Evolutionary conservation across 495 filamentous ascomycete species (phyloP), one percentile per base, ranked within the genome.

Genomic region (Daldinia decipiens): DNA sequence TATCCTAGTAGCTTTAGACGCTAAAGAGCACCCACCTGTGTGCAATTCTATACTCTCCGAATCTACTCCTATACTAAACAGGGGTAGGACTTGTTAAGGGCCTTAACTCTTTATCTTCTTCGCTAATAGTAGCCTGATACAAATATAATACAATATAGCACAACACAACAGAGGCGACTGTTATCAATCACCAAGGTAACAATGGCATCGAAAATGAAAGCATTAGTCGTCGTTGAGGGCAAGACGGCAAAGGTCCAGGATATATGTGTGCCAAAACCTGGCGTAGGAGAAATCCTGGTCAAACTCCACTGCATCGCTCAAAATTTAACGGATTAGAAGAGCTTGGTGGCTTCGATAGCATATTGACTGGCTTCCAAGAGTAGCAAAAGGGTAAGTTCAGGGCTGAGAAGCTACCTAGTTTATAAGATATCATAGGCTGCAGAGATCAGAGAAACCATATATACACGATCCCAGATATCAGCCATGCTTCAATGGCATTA

Each of bases 401-500:
- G 51, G 77, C 77, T 1, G 71, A 74, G 58, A 82, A 83, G 59
- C 71, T 73, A 5, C n/a, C n/a, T n/a, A n/a, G 74, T 82, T 12
- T 78, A 80, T 40, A 76, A 74, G 32, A 59, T 82, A 34, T 59
- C 63, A 26, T 73, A 43, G 52, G 31, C n/a, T 12, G 15, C 13
- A 50, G 4, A 38, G 5, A 5, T 29, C 24, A 52, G 24, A 4
- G 32, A 36, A 0, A 36, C 32, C 3, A 36, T 3, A 2, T 34
- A 11, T 11, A 34, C 11, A 11, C 8, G 11, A 34, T 34, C 7
- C 29, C 8, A 31, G 4, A 31, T 31, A 8, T 31, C 5, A 31
- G 29, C 8, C 29, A 31, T 31, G 29, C 7, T 31, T 31, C 29
- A 31, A 31, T 31, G 7, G 6, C 29, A 31, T 31, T 31, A 31